Evolutionary conservation across 2,329 filamentous ascomycete species (phyloP).

Genomic region (Alternaria consortialis): DNA sequence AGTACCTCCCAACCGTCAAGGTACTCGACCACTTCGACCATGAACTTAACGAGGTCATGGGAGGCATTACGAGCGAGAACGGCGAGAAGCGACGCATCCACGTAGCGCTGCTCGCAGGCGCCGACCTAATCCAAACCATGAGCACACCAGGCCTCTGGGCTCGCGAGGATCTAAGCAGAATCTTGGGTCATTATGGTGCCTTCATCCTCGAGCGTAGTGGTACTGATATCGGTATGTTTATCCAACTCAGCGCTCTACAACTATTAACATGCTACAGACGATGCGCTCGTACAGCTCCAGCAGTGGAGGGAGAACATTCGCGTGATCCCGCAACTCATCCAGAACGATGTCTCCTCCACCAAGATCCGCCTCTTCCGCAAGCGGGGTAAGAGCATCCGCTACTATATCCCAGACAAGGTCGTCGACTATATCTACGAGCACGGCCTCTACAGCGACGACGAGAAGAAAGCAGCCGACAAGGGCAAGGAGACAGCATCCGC

Average conservation of each 20-base stretch:
- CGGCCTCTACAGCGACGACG: constrained; percentile 50
- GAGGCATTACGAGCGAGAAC: constrained; percentile 74
- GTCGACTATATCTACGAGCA: constrained; percentile 54
- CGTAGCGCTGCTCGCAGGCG: constrained; percentile 82
- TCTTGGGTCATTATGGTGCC: constrained; percentile 81
- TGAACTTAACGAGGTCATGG: constrained; percentile 82
- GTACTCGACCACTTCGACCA: constrained; percentile 91
- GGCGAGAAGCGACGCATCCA: constrained; percentile 73
- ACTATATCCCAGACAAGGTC: constrained; percentile 52
- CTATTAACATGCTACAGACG: constrained; percentile 60
- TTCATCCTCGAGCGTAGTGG: constrained; percentile 89
- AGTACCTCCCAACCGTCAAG: constrained; percentile 87
- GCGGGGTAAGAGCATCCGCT: constrained; percentile 53
- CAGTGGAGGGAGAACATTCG: constrained; percentile 87
- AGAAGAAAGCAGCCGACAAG: constrained; percentile 48
- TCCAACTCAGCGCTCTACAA: background rate
- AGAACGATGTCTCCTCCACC: constrained; percentile 83
- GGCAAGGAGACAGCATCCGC: constrained; percentile 42
- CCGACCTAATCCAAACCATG: constrained; percentile 62
- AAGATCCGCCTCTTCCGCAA: constrained; percentile 78
- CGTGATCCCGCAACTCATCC: constrained; percentile 87
- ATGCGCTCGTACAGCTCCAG: constrained; percentile 82
- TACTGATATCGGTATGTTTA: constrained; percentile 71
- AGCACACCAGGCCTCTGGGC: constrained; percentile 75
- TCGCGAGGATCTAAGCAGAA: constrained; percentile 83